These are phyloP conservation scores for Kluyveromyces wickerhamii DNA, from an alignment of 805 yeast genomes.

Conservation along the genomic window DNA sequence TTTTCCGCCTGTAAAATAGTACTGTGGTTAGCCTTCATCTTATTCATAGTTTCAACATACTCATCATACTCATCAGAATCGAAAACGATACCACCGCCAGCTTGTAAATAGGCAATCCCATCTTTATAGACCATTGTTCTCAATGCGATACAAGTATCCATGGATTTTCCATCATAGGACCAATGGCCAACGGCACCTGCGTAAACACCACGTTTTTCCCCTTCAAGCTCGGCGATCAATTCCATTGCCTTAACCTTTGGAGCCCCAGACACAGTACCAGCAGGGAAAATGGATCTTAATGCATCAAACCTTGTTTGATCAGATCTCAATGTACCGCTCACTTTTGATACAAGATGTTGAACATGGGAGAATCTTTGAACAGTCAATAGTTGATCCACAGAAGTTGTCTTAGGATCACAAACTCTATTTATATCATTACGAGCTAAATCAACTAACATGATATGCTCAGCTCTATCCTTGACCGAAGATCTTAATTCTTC, in stretches of 20 bases:
- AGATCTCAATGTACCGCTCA: constrained; percentile 77
- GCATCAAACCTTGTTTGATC: constrained; percentile 94
- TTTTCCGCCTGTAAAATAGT: constrained; percentile 91
- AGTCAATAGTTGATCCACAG: constrained; percentile 79
- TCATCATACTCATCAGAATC: constrained; percentile 95
- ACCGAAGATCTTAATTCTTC: constrained; percentile 60
- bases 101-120: constrained; percentile 86
- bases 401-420: constrained; percentile 79
- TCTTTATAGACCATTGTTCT: constrained; percentile 95
- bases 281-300: constrained; percentile 95
- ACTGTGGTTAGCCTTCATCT: constrained; percentile 87
- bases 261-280: constrained; percentile 98
- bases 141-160: constrained; percentile 97
- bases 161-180: constrained; percentile 89
- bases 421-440: constrained; percentile 92
- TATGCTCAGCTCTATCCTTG: constrained; percentile 96
- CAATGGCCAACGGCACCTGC: constrained; percentile 99
- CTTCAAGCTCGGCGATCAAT: constrained; percentile 79
- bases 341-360: constrained; percentile 92
- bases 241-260: constrained; percentile 98
- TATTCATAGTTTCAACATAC: constrained; percentile 93
- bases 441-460: constrained; percentile 96
- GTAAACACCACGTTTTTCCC: constrained; percentile 90
- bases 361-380: constrained; percentile 95
- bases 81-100: constrained; percentile 97